A percentile compares a stretch with the other conserved stretches of the same genome.
phyloP scores from a whole-genome alignment of 2,329 filamentous ascomycete genomes.

The Didymella segeticola region DNA sequence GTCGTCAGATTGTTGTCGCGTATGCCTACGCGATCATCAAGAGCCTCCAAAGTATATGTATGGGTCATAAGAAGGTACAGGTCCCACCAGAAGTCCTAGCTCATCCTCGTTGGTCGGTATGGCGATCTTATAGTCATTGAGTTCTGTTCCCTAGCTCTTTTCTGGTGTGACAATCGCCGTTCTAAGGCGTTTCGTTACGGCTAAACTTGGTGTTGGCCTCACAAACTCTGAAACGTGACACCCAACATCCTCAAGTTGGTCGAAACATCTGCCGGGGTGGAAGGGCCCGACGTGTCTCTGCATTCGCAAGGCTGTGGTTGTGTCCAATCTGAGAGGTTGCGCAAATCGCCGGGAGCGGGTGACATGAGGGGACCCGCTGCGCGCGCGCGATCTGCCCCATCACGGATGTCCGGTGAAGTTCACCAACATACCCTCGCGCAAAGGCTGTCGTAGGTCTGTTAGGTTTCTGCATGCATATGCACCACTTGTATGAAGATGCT shows the following conservation, averaged over 20 bases:
- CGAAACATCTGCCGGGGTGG: not conserved
- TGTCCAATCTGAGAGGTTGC: not conserved
- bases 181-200: constrained; percentile 12
- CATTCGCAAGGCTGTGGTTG: not conserved
- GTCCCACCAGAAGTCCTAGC: constrained; percentile 16
- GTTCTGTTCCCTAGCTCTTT: constrained; percentile 12
- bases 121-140: constrained; percentile 15
- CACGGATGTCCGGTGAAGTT: not conserved
- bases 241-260: not conserved
- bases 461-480: too few species aligned
- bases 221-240: constrained; percentile 6
- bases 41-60: constrained; percentile 12
- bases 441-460: not conserved
- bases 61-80: constrained; percentile 10
- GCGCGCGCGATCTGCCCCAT: not conserved
- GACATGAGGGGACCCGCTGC: constrained; percentile 18
- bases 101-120: not conserved
- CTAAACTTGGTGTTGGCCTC: constrained; percentile 13
- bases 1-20: constrained; percentile 11
- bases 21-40: constrained; percentile 14
- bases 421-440: not conserved
- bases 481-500: too few species aligned
- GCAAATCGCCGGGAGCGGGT: constrained; percentile 10
- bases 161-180: constrained; percentile 12
- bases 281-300: not conserved